These are phyloP conservation scores for Excoecaria cochinchinensis DNA, from an alignment of 345 rosid genomes.

Conservation along the genomic window DNA sequence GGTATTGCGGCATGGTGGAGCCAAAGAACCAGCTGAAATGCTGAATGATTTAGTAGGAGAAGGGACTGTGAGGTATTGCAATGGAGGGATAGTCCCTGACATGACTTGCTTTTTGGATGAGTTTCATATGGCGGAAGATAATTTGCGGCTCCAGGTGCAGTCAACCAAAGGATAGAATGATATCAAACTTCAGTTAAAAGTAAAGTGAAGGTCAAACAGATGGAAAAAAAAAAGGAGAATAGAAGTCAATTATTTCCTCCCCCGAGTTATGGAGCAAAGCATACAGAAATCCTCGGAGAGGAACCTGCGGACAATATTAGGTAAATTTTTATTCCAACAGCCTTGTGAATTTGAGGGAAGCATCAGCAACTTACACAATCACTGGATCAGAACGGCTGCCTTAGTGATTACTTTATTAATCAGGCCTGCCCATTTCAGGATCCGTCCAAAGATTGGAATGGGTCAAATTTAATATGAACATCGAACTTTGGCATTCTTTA, in stretches of 20 bases:
- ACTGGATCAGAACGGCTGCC: too few species aligned
- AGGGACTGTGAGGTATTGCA: conserved; percentile 46
- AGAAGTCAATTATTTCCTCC: neutral
- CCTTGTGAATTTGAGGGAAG: neutral
- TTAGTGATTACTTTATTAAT: neutral
- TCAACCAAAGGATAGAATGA: conserved; percentile 6
- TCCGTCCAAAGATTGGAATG: neutral
- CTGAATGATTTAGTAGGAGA: conserved; percentile 66
- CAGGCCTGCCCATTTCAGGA: neutral
- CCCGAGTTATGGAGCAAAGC: neutral
- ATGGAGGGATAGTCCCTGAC: conserved; percentile 68
- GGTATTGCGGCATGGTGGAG: conserved; percentile 81
- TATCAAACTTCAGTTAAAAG: neutral
- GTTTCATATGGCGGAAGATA: conserved; percentile 24
- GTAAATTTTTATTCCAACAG: neutral
- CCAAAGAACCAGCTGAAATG: conserved; percentile 72
- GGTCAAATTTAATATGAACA: neutral
- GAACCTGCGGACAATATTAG: neutral
- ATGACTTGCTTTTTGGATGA: conserved; percentile 58
- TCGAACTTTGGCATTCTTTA: too few species aligned
- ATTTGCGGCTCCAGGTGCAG: neutral
- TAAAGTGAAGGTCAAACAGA: neutral
- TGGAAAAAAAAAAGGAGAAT: neutral
- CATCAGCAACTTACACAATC: too few species aligned
- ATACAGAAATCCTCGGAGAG: neutral